Evolutionary conservation across 2,329 filamentous ascomycete species (phyloP).

Genomic region (Ascochyta fabae): DNA sequence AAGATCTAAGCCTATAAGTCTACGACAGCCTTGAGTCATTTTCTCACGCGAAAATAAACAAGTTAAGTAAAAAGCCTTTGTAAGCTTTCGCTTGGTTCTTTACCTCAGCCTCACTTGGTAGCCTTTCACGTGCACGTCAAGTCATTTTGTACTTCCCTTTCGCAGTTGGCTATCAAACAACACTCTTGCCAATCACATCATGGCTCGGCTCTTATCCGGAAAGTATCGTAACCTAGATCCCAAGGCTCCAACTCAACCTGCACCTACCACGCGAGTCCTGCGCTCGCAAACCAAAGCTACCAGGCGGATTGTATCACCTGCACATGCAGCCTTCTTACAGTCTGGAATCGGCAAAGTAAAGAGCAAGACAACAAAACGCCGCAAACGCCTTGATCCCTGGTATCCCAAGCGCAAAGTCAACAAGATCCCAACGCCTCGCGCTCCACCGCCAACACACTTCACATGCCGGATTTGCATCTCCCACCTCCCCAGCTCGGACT

Average conservation of each 20-base stretch:
- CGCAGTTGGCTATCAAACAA: too few species aligned
- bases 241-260: background rate
- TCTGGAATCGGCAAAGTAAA: background rate
- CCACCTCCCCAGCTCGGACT: conserved; percentile 21
- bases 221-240: background rate
- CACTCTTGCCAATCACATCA: background rate
- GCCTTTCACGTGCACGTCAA: background rate
- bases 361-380: conserved; percentile 1
- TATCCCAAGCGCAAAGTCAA: conserved; percentile 28
- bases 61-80: background rate
- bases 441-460: conserved; percentile 25
- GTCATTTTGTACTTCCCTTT: background rate
- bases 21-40: background rate
- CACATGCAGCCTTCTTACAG: background rate
- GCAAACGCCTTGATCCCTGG: conserved; percentile 29
- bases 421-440: conserved; percentile 14
- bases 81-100: background rate
- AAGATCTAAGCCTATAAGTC: too few species aligned
- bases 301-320: background rate
- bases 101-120: background rate
- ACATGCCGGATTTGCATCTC: conserved; percentile 37
- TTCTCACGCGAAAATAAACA: background rate
- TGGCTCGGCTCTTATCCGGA: background rate
- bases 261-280: conserved; percentile 16
- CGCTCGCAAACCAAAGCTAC: conserved; percentile 20